Evolutionary conservation across 2,329 filamentous ascomycete genomes (phyloP), one percentile per base, ranked within the genome.

Genomic region (Cytospora chrysosperma): DNA sequence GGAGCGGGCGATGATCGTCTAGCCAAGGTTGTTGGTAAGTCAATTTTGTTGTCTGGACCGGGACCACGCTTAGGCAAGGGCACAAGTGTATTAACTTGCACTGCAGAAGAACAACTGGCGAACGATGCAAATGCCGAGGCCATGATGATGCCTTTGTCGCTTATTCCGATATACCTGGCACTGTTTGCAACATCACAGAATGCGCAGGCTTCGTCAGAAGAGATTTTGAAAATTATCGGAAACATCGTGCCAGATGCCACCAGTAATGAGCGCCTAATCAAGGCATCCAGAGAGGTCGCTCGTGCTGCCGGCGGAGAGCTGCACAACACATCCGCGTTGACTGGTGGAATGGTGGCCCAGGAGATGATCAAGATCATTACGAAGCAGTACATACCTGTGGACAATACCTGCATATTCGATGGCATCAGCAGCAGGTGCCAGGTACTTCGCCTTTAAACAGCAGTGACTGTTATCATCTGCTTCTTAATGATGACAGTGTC

Each of bases 291-390:
- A 64, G 90, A 93, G 75, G 81, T 92, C 51, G 85, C 88, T 37
- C 87, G 96, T 65, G 90, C 92, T 40, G 88, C 86, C 55, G 91
- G 92, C 30, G 91, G 88, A 60, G 96, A 99, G 75, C 79, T 99
- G 65, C 95, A 99, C 79, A 98, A 97, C 73, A 91, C 96, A 62
- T 90, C 93, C 34, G 89, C 93, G 28, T 78, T 97, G 62, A 90
- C 88, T 1, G 96, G 95, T 32, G 96, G 95, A 3, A 90, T 99
- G 80, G 90, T 96, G 55, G 92, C 94, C n/a, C 96, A 99, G 76
- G 95, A 99, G 78, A 86, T 94, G 67, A 96, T 99, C 78, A 99
- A 99, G 75, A 85, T 94, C 63, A 85, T 90, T 70, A 90, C 88
- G 15, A 87, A 86, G 71, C 88, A 91, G 77, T 91, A 90, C 75